Percentiles rank a stretch among this genome's conserved stretches.
Conservation (phyloP, 805 yeast genomes). For the Pichia membranifaciens region DNA sequence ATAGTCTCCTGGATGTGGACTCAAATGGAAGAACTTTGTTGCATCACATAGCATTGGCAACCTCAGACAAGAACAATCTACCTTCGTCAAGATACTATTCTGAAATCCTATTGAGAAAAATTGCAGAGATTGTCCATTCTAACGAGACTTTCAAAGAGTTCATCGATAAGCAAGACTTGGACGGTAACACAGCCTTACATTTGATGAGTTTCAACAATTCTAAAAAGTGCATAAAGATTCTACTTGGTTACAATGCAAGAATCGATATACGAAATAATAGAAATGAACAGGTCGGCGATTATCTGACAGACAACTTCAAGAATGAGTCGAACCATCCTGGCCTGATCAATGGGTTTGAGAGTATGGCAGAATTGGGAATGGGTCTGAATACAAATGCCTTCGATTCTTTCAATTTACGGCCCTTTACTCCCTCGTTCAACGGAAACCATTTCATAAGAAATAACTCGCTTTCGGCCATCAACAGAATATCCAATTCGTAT, state of each 20-base stretch:
- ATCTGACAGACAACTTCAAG: slow-evolving; percentile 25
- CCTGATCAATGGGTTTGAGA: slow-evolving; percentile 5
- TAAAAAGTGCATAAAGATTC: slow-evolving; percentile 38
- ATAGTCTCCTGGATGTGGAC: slow-evolving; percentile 76
- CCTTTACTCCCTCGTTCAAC: slow-evolving; percentile 18
- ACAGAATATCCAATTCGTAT: slow-evolving; percentile 4
- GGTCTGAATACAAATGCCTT: neutral
- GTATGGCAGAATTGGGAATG: neutral
- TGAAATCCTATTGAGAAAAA: slow-evolving; percentile 66
- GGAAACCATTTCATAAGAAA: neutral
- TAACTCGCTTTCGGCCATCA: neutral
- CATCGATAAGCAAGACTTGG: slow-evolving; percentile 49
- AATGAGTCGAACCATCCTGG: slow-evolving; percentile 9
- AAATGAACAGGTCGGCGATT: slow-evolving; percentile 38
- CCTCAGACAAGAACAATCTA: slow-evolving; percentile 58
- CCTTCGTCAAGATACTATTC: slow-evolving; percentile 82
- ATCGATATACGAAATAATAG: slow-evolving; percentile 45
- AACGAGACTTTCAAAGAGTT: slow-evolving; percentile 55
- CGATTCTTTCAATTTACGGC: slow-evolving; percentile 26
- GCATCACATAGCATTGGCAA: slow-evolving; percentile 76
- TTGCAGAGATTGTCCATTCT: slow-evolving; percentile 54
- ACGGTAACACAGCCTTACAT: slow-evolving; percentile 54
- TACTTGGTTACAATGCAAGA: slow-evolving; percentile 46
- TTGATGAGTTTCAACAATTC: slow-evolving; percentile 42
- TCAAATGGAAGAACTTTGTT: slow-evolving; percentile 67